Evolutionary conservation across 257 asterid genomes (phyloP).

Genomic region (Petunia axillaris): DNA sequence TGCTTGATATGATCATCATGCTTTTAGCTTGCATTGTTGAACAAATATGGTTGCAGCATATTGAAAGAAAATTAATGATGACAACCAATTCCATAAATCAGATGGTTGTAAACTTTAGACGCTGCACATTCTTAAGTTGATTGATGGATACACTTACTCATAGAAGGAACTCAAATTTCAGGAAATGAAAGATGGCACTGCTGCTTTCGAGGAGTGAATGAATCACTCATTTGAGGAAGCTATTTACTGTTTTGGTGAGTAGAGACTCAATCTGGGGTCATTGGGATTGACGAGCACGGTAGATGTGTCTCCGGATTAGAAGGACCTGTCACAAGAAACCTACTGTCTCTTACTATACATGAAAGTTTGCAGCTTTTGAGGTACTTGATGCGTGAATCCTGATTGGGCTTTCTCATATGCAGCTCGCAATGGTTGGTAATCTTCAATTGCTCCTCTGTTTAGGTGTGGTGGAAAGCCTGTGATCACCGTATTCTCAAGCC

Average conservation of each 20-base stretch:
- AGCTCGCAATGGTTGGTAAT: slow-evolving; percentile 81
- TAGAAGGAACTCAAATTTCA: neutral
- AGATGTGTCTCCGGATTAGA: slow-evolving; percentile 27
- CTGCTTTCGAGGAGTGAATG: slow-evolving; percentile 7
- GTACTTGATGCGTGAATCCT: slow-evolving; percentile 87
- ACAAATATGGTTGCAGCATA: too few relatives aligned
- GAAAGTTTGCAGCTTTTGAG: slow-evolving; percentile 80
- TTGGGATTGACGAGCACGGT: neutral
- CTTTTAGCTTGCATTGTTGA: too few relatives aligned
- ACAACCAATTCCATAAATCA: too few relatives aligned
- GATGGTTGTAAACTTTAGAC: too few relatives aligned
- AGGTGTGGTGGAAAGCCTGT: slow-evolving; percentile 92
- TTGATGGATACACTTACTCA: too few relatives aligned
- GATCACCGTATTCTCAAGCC: slow-evolving; percentile 91
- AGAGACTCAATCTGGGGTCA: slow-evolving; percentile 37
- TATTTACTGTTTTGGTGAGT: neutral
- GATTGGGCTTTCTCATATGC: slow-evolving; percentile 83
- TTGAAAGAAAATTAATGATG: too few relatives aligned
- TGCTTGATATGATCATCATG: too few relatives aligned
- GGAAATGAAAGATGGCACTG: neutral
- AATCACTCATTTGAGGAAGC: neutral
- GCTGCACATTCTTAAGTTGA: too few relatives aligned
- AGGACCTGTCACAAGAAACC: slow-evolving; percentile 39
- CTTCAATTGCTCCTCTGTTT: slow-evolving; percentile 89
- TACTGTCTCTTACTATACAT: slow-evolving; percentile 66